Evolutionary conservation across 495 filamentous ascomycete species (phyloP).

Genomic region (Podospora comata): DNA sequence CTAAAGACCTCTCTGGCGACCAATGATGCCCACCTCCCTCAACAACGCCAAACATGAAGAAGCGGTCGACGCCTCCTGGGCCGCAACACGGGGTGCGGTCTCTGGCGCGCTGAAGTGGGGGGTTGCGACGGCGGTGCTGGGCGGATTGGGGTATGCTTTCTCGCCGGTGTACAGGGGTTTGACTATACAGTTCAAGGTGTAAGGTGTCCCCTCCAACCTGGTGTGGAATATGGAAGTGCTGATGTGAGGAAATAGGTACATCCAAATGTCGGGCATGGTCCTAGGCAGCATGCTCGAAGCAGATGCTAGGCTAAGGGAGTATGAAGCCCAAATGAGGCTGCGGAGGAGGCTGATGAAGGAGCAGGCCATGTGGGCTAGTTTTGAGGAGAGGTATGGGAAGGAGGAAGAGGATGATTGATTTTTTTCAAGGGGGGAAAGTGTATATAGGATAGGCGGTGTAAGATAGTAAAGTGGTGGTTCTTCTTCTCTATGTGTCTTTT

Average conservation of each 20-base stretch:
- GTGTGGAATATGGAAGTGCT: neutral
- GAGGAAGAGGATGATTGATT: conserved; percentile 35
- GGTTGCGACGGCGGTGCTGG: conserved; percentile 53
- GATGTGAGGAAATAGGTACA: conserved; percentile 51
- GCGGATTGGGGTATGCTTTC: conserved; percentile 52
- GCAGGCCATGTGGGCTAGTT: conserved; percentile 57
- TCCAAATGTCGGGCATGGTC: conserved; percentile 87
- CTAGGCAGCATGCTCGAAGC: conserved; percentile 81
- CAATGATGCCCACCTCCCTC: conserved; percentile 33
- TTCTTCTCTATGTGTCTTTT: no score
- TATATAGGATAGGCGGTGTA: conserved; percentile 1
- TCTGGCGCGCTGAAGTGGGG: conserved; percentile 67
- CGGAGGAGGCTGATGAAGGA: conserved; percentile 61
- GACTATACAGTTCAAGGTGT: conserved; percentile 89
- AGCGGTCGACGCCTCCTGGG: conserved; percentile 57
- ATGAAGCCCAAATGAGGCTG: conserved; percentile 60
- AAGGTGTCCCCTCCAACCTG: conserved; percentile 28
- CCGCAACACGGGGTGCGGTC: conserved; percentile 58
- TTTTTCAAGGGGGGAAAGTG: neutral
- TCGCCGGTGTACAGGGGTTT: conserved; percentile 76
- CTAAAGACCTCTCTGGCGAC: neutral
- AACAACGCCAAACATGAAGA: conserved; percentile 53
- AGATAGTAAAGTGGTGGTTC: no score
- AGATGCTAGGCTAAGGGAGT: conserved; percentile 68
- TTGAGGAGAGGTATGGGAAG: conserved; percentile 42